A percentile compares a stretch with the other conserved stretches of the same genome.
These are phyloP conservation scores for Trypanosoma cruzi DNA, from an alignment of 208 protist species.

Conservation along the genomic window DNA sequence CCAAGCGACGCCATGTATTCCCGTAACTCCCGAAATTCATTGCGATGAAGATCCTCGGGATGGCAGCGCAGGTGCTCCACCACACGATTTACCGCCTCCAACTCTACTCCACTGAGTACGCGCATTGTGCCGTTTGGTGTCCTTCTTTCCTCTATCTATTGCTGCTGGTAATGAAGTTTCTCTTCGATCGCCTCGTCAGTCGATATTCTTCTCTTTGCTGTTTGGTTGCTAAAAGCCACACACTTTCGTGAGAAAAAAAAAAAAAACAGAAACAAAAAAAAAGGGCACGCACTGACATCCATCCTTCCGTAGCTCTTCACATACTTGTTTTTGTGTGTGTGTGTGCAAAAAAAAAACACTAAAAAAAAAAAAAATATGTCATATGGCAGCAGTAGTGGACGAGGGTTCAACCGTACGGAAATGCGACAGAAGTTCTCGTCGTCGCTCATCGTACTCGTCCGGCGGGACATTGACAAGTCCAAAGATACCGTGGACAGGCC, in stretches of 20 bases:
- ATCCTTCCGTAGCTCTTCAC: too few species aligned
- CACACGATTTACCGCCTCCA: conserved; percentile 42
- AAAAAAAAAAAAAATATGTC: neutral
- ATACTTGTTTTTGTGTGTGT: too few species aligned
- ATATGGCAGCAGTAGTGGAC: neutral
- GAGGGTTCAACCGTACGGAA: conserved; percentile 34
- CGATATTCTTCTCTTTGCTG: neutral
- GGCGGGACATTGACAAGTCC: conserved; percentile 76
- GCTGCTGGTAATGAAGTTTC: neutral
- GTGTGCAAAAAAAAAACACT: too few species aligned
- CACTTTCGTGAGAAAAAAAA: neutral
- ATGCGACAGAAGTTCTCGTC: conserved; percentile 35
- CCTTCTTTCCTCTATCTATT: neutral
- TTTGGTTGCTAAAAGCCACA: neutral
- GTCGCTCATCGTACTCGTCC: conserved; percentile 60
- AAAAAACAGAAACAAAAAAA: conserved; percentile 2
- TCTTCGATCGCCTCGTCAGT: neutral
- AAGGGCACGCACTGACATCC: too few species aligned
- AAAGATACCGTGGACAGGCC: conserved; percentile 70
- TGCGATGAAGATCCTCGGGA: conserved; percentile 45
- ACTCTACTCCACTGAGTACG: conserved; percentile 33
- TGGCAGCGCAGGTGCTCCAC: conserved; percentile 33
- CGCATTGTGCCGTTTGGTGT: conserved; percentile 3
- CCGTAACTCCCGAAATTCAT: conserved; percentile 40
- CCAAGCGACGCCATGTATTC: conserved; percentile 39